Percentiles rank a stretch among this genome's conserved stretches.
These are phyloP conservation scores for Leccinum fallax DNA, from an alignment of 1,284 basidiomycete genomes.

Conservation along the genomic window DNA sequence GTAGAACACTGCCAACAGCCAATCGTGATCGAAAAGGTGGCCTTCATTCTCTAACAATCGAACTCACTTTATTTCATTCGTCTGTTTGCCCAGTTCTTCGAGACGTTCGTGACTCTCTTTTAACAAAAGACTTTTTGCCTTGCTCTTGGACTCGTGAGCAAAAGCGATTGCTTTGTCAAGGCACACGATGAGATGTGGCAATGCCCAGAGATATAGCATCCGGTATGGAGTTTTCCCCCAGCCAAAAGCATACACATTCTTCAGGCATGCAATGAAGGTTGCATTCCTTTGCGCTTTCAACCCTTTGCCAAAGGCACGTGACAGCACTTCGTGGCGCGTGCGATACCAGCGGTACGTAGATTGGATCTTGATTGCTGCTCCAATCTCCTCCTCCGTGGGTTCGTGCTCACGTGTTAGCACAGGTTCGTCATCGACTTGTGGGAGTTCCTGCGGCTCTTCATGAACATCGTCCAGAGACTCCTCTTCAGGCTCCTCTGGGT, in stretches of 20 bases:
- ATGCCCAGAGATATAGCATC: slow-evolving; percentile 48
- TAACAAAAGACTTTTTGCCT: slow-evolving; percentile 37
- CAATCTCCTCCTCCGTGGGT: slow-evolving; percentile 23
- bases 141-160: slow-evolving; percentile 35
- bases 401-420: slow-evolving; percentile 16
- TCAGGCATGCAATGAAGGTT: slow-evolving; percentile 39
- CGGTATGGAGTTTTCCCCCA: slow-evolving; percentile 44
- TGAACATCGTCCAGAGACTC: slow-evolving; percentile 20
- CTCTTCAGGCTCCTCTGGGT: slow-evolving; percentile 8
- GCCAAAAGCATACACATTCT: slow-evolving; percentile 33
- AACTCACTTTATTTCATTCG: slow-evolving; percentile 36
- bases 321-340: slow-evolving; percentile 20
- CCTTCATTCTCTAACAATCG: neutral
- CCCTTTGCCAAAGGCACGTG: slow-evolving; percentile 31
- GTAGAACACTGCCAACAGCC: slow-evolving; percentile 20
- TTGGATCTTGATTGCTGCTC: slow-evolving; percentile 23
- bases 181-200: slow-evolving; percentile 51
- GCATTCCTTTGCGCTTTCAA: slow-evolving; percentile 28
- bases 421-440: slow-evolving; percentile 7
- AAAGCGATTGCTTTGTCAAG: slow-evolving; percentile 41
- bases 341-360: slow-evolving; percentile 28
- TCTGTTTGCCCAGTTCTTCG: slow-evolving; percentile 38
- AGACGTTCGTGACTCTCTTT: slow-evolving; percentile 35
- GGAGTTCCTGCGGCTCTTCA: slow-evolving; percentile 20
- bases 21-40: neutral